These are phyloP conservation scores for Staphylotrichum longicolle DNA, from an alignment of 495 filamentous ascomycete genomes.

Conservation along the genomic window DNA sequence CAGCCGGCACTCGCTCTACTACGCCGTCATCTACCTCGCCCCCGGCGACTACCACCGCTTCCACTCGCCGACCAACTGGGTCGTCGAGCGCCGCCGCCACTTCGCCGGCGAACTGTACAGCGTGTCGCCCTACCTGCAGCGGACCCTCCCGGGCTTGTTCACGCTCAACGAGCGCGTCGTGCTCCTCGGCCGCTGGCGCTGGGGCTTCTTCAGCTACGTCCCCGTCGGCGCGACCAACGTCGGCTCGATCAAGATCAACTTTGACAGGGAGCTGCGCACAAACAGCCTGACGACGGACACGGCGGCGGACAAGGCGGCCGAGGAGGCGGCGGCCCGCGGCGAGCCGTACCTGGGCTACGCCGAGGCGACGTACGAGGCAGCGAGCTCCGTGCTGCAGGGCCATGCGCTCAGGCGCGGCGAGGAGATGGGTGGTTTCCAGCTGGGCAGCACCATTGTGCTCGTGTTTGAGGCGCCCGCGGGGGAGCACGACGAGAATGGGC, in stretches of 20 bases:
- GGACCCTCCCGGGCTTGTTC: constrained; percentile 88
- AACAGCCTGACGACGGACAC: constrained; percentile 90
- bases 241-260: constrained; percentile 94
- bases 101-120: constrained; percentile 96
- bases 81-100: constrained; percentile 84
- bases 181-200: constrained; percentile 88
- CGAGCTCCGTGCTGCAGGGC: constrained; percentile 74
- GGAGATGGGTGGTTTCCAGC: constrained; percentile 97
- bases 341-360: constrained; percentile 82
- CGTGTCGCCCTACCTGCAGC: constrained; percentile 91
- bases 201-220: constrained; percentile 94
- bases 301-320: constrained; percentile 76
- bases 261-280: constrained; percentile 89
- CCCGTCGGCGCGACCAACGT: constrained; percentile 99
- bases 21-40: constrained; percentile 94
- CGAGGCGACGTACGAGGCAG: constrained; percentile 82
- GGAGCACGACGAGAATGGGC: constrained; percentile 59
- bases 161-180: constrained; percentile 96
- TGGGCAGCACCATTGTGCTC: constrained; percentile 92
- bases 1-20: constrained; percentile 72
- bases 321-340: constrained; percentile 68
- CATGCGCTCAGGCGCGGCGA: constrained; percentile 82
- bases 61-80: constrained; percentile 92
- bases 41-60: constrained; percentile 99
- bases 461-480: constrained; percentile 92